Conservation (phyloP, 2,329 filamentous ascomycete species). For the Hypoxylon sp. region DNA sequence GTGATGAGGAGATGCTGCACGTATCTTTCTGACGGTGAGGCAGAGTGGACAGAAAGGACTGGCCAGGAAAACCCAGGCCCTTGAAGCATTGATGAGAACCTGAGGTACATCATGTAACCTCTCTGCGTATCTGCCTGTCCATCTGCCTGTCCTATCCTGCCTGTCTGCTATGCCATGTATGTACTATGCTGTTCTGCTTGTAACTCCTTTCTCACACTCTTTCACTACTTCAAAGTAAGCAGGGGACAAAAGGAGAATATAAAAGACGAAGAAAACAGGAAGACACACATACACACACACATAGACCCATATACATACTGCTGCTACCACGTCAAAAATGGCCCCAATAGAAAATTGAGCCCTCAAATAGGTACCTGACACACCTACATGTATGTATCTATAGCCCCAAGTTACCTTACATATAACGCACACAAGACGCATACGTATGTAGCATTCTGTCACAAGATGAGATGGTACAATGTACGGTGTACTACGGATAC, state of each 20-base stretch:
- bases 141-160: conserved; percentile 5
- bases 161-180: no score
- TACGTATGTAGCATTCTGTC: conserved; percentile 7
- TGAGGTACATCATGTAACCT: not conserved
- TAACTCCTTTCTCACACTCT: conserved; percentile 1
- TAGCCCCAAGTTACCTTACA: not conserved
- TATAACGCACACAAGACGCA: not conserved
- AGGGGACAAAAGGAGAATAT: not conserved
- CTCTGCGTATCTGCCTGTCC: not conserved
- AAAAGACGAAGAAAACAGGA: not conserved
- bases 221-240: not conserved
- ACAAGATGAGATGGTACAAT: conserved; percentile 11
- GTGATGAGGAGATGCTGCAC: conserved; percentile 23
- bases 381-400: not conserved
- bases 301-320: not conserved
- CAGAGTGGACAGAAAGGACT: conserved; percentile 5
- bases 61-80: conserved; percentile 14
- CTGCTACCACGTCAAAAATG: not conserved
- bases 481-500: conserved; percentile 9
- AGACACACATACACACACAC: not conserved
- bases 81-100: not conserved
- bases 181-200: conserved; percentile 2
- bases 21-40: conserved; percentile 23
- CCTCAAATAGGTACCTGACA: not conserved
- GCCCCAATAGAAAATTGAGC: not conserved